Evolutionary conservation across 2,329 filamentous ascomycete species (phyloP), one percentile per base, ranked within the genome.

Genomic region (Exophiala calicioides): DNA sequence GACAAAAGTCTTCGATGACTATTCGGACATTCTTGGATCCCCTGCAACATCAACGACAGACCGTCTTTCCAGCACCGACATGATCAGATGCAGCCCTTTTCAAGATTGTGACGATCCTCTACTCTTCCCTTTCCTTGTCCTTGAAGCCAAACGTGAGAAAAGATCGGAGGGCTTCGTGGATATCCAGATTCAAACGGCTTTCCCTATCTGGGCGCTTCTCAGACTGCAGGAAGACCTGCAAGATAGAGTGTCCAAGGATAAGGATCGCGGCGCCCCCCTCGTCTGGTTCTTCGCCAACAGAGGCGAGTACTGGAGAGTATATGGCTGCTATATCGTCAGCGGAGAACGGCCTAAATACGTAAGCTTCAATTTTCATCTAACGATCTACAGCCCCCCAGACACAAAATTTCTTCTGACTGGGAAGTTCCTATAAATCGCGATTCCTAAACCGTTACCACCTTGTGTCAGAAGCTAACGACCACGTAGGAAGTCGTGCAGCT

Each of bases 131-230:
- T 38, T 38, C 35, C 35, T 38, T 1, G 4, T 26, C 12, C 20
- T 38, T 12, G 35, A 38, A 24, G 35, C 35, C 4, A 38, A 38
- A n/a, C 27, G 20, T n/a, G 35, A 38, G 21, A 27, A 38, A n/a
- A 38, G 35, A 24, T 3, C 35, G 18, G 35, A 38, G 2, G 9
- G 7, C 7, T 38, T 38, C 13, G 15, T 13, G 1, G 27, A 38
- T 19, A 27, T 27, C n/a, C 16, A 27, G 7, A 5, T 15, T 9
- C 35, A 38, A n/a, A 21, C 35, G 3, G 35, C 16, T 12, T 38
- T 38, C 16, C 16, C 21, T 8, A 6, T 38, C 23, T 20, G 35
- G 8, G 23, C 19, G 3, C 15, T 38, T n/a, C 21, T 38, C 16
- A 16, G 27, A 23, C 35, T 38, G n/a, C 35, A 38, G 13, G 13